A percentile compares a stretch with the other conserved stretches of the same genome.
Conservation (phyloP, 2,329 filamentous ascomycete species). For the Colletotrichum cereale region DNA sequence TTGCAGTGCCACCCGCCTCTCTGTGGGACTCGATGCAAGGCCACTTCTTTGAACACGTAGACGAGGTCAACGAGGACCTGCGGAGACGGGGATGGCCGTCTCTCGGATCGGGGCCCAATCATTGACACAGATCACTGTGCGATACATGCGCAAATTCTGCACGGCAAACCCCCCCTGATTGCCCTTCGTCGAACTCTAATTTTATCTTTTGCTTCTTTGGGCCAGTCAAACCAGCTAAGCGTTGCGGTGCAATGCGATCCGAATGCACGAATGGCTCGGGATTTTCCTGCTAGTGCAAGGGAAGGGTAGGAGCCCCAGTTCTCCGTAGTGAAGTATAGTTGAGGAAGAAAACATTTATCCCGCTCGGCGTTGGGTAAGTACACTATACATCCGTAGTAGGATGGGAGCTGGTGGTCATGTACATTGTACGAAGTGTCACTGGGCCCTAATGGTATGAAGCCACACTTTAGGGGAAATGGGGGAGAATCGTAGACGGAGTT, state of each 20-base stretch:
- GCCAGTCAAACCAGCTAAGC: constrained; percentile 2
- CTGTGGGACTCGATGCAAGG: constrained; percentile 43
- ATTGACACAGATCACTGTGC: constrained; percentile 3
- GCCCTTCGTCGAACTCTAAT: not conserved
- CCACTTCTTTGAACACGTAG: constrained; percentile 42
- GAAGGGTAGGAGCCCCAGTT: not conserved
- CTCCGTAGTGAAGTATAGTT: not conserved
- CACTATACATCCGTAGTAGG: too few relatives aligned
- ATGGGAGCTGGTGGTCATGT: not conserved
- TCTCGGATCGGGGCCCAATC: not conserved
- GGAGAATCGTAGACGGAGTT: not conserved
- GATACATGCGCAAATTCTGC: not conserved
- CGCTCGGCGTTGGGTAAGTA: not conserved
- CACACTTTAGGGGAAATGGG: too few relatives aligned
- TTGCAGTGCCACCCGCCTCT: constrained; percentile 40
- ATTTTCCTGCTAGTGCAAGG: not conserved
- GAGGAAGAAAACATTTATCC: not conserved
- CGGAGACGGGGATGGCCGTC: constrained; percentile 10
- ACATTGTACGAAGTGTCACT: not conserved
- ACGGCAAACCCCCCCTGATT: not conserved
- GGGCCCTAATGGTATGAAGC: not conserved
- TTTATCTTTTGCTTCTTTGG: not conserved
- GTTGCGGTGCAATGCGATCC: constrained; percentile 9
- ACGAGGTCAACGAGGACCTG: constrained; percentile 42
- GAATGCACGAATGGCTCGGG: not conserved